A percentile compares a stretch with the other conserved stretches of the same genome.
Evolutionary conservation across 2,329 filamentous ascomycete genomes (phyloP).

Genomic region (Zymoseptoria pseudotritici): DNA sequence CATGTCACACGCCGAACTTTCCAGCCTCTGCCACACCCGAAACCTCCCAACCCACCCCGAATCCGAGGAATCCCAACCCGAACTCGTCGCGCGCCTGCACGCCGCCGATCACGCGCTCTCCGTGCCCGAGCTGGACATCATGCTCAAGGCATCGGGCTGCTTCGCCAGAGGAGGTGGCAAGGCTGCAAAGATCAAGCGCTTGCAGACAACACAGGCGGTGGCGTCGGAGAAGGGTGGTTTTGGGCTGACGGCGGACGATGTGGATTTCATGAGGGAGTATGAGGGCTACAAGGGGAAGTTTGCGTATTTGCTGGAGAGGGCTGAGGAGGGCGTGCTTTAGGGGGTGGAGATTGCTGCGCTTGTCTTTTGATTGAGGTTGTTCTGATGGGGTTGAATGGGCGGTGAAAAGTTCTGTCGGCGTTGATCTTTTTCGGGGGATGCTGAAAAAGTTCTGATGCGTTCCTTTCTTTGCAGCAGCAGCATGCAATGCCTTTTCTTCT

Average conservation of each 20-base stretch:
- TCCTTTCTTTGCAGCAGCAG: no score
- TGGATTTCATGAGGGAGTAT: conserved; percentile 18
- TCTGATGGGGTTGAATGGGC: no score
- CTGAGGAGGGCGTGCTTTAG: not conserved
- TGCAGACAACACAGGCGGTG: conserved; percentile 24
- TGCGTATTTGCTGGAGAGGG: conserved; percentile 6
- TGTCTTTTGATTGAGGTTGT: no score
- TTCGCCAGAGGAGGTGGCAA: conserved; percentile 18
- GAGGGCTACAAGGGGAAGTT: conserved; percentile 17
- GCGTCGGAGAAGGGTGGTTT: conserved; percentile 9
- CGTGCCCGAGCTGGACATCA: conserved; percentile 10
- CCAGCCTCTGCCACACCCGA: conserved; percentile 19
- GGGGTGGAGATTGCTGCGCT: no score
- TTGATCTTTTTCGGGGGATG: no score
- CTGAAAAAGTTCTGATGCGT: no score
- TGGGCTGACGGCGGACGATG: conserved; percentile 10
- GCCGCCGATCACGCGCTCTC: conserved; percentile 15
- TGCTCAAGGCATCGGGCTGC: conserved; percentile 7
- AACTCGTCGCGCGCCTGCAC: conserved; percentile 24
- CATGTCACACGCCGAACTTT: conserved; percentile 21
- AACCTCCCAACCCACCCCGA: conserved; percentile 12
- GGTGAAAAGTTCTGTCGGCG: no score
- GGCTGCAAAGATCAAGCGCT: conserved; percentile 16
- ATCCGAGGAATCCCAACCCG: conserved; percentile 18
- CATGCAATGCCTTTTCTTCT: no score